phyloP scores from a whole-genome alignment of 163 green algal genomes.

The Volvox carteri region DNA sequence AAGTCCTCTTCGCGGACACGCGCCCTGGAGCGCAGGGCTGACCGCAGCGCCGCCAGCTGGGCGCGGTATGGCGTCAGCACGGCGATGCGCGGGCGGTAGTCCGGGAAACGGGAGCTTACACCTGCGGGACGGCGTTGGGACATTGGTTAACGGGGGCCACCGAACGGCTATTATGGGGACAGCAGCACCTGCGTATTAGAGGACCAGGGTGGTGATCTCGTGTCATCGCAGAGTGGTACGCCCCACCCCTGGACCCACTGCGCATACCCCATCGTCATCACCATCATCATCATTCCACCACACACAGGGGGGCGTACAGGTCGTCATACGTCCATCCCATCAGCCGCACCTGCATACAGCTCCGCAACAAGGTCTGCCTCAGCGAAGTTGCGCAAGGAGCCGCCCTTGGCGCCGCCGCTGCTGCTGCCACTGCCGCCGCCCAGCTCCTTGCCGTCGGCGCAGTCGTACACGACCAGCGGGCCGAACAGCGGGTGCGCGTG shows the following conservation, averaged over 20 bases:
- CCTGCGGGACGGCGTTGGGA: neutral
- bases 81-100: constrained; percentile 75
- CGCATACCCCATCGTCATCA: too few relatives aligned
- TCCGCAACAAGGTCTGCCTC: constrained; percentile 71
- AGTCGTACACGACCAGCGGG: constrained; percentile 67
- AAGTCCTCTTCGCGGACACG: constrained; percentile 1
- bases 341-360: constrained; percentile 71
- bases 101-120: constrained; percentile 15
- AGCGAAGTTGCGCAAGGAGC: constrained; percentile 65
- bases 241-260: too few relatives aligned
- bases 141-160: too few relatives aligned
- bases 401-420: constrained; percentile 36
- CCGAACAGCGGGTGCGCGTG: constrained; percentile 64
- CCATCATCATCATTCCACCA: too few relatives aligned
- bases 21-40: constrained; percentile 33
- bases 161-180: too few relatives aligned
- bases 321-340: too few relatives aligned
- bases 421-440: constrained; percentile 13
- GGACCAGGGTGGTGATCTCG: too few relatives aligned
- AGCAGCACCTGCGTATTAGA: too few relatives aligned
- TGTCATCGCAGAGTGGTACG: too few relatives aligned
- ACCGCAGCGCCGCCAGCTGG: constrained; percentile 74
- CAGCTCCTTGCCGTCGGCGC: constrained; percentile 50
- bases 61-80: constrained; percentile 93
- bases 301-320: too few relatives aligned